Base-by-base conservation (phyloP, 345 rosid genomes). In the Sisymbrium irio region DNA sequence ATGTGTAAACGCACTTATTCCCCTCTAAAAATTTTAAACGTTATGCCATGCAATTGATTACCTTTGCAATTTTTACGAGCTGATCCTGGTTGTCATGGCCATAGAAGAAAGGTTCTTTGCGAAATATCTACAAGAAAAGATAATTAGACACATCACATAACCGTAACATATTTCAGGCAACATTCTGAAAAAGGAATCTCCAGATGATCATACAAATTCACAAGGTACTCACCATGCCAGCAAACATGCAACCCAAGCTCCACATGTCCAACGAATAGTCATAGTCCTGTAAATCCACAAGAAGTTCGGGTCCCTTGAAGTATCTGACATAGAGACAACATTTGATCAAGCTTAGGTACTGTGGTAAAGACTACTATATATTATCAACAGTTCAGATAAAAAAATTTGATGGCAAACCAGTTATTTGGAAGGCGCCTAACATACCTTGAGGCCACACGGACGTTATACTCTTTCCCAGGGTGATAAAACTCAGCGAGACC, bases 181-280 rank as follows among this genome's bases (percentile, higher is more conserved):
- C 32, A 37, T 20, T 56, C n/a, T 55, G 42, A 9, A 44, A 44
- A 15, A 47, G 36, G 32, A 15, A 37, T 12, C 19, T n/a, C 13
- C 56, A 33, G 15, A 67, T 65, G 22, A 45, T 35, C 40, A 50
- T 59, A n/a, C 14, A 74, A 35, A 20, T 36, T 37, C 5, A 6
- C 37, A 63, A 44, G 47, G 63, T 59, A 67, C 91, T 81, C 72
- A 96, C 99, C 99, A 96, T 96, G 76, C 99, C 99, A 32, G 98
- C 98, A 84, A 96, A 90, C 99, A 92, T 96, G 76, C 99, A 96
- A 19, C 98, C 99, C 9, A 96, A 98, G 87, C 99, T 96, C 99
- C 99, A 96, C 96, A 96, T 92, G 79, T 92, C 99, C 82, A 92
- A 81, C 32, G 99, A 96, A 83, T 96, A 96, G 84, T 96, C 99